Conservation (phyloP, 345 rosid genomes). For the Salix dunnii region DNA sequence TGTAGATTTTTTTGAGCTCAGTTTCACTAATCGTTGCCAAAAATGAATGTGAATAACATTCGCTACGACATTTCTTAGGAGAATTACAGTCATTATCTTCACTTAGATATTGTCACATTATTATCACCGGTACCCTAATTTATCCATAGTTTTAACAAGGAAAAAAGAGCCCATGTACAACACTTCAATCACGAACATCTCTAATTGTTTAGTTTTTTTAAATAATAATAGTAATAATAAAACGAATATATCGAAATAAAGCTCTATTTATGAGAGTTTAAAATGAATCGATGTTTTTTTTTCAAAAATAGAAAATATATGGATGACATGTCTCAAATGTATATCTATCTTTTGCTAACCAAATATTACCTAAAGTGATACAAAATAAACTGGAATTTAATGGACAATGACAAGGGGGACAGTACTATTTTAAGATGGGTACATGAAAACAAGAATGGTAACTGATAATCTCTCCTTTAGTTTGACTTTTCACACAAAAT, state of each 20-base stretch:
- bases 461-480: no score
- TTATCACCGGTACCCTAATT: neutral
- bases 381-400: neutral
- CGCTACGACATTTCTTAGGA: no score
- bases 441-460: neutral
- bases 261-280: no score
- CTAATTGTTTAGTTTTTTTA: no score
- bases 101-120: neutral
- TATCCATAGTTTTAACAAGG: neutral
- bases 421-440: neutral
- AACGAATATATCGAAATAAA: no score
- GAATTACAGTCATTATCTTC: neutral
- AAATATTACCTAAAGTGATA: neutral
- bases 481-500: no score
- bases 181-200: neutral
- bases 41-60: no score
- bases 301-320: no score
- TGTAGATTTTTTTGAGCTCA: neutral
- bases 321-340: no score
- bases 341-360: no score
- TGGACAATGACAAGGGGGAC: neutral
- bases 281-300: no score
- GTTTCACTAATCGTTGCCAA: neutral
- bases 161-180: neutral
- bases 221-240: no score